A percentile compares a stretch with the other conserved stretches of the same genome.
These are phyloP conservation scores for Murraya koenigii DNA, from an alignment of 345 rosid genomes.

Conservation along the genomic window DNA sequence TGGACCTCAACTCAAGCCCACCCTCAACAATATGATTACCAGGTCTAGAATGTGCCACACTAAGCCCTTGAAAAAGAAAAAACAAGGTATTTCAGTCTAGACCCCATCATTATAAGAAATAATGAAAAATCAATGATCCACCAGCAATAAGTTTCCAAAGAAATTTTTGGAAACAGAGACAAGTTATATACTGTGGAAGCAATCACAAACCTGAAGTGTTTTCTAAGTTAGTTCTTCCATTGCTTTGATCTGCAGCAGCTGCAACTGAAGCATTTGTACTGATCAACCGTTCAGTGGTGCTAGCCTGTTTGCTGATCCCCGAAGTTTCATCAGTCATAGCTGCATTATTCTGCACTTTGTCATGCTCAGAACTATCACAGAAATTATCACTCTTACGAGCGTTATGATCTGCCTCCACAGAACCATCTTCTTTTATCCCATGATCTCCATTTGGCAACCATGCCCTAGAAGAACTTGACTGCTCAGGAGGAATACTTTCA, in stretches of 20 bases:
- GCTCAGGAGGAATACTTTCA: constrained; percentile 50
- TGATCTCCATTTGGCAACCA: constrained; percentile 55
- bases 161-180: not conserved
- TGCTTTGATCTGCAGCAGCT: constrained; percentile 41
- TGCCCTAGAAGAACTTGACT: constrained; percentile 51
- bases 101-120: constrained; percentile 16
- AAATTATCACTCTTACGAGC: constrained; percentile 36
- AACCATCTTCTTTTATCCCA: constrained; percentile 46
- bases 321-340: constrained; percentile 51
- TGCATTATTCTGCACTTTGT: constrained; percentile 41
- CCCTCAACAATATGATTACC: constrained; percentile 39
- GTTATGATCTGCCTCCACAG: constrained; percentile 31
- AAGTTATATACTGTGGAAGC: constrained; percentile 14
- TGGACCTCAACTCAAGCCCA: constrained; percentile 52
- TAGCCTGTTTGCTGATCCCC: constrained; percentile 37
- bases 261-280: constrained; percentile 34
- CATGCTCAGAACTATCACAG: constrained; percentile 38
- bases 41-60: constrained; percentile 52
- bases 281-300: constrained; percentile 33
- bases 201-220: constrained; percentile 45
- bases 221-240: constrained; percentile 46
- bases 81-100: constrained; percentile 22
- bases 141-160: not conserved
- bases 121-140: constrained; percentile 4
- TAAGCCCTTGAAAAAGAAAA: constrained; percentile 48